phyloP scores from a whole-genome alignment of 495 filamentous ascomycete species.

The Bombardia bombarda region DNA sequence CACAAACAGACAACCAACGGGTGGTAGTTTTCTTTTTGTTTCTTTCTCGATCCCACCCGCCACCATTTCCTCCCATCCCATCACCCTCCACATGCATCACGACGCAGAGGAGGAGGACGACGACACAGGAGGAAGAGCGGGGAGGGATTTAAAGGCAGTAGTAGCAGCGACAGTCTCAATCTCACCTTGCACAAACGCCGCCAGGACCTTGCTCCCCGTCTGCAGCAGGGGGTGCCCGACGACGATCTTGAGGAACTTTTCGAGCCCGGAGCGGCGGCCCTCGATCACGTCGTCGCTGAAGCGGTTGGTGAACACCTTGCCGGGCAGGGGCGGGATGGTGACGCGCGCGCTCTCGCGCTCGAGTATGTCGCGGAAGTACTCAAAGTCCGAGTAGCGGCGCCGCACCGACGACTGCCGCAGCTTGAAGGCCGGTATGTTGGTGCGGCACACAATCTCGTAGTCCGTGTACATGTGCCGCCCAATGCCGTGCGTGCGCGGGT shows the following conservation, averaged over 20 bases:
- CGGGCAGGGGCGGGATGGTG: slow-evolving; percentile 90
- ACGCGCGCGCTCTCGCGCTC: slow-evolving; percentile 92
- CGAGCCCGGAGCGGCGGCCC: slow-evolving; percentile 81
- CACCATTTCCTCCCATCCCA: no score
- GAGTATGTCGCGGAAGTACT: slow-evolving; percentile 96
- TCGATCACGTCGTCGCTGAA: slow-evolving; percentile 99
- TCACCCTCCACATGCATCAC: no score
- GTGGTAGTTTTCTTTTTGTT: no score
- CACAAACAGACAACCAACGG: no score
- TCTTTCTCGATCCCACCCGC: no score
- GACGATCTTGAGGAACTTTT: slow-evolving; percentile 95
- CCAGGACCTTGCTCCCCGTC: slow-evolving; percentile 94
- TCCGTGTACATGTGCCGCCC: slow-evolving; percentile 96
- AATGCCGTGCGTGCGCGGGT: slow-evolving; percentile 90
- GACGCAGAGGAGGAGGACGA: no score
- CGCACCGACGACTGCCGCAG: slow-evolving; percentile 74
- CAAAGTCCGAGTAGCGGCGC: slow-evolving; percentile 93
- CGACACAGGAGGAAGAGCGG: no score
- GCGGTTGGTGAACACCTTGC: slow-evolving; percentile 96
- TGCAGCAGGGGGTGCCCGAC: slow-evolving; percentile 94
- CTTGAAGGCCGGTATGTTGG: slow-evolving; percentile 99
- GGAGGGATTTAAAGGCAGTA: no score
- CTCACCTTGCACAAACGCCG: slow-evolving; percentile 91
- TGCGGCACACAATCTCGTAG: slow-evolving; percentile 94
- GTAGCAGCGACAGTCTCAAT: no score